These are phyloP conservation scores for Flaveria linearis DNA, from an alignment of 129 eudicot genomes.

Conservation along the genomic window DNA sequence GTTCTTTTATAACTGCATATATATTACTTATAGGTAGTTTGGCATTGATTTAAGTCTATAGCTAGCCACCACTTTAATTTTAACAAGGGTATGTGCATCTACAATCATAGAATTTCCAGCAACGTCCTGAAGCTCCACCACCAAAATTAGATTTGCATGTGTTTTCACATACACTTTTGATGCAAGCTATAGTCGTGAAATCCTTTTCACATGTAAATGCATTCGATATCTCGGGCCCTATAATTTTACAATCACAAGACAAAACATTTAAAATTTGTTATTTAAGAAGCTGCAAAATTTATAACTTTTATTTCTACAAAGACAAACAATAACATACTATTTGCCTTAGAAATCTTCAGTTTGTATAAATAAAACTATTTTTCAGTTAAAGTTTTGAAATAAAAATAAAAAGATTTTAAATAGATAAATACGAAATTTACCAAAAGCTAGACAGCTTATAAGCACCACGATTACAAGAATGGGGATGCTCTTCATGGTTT, in stretches of 20 bases:
- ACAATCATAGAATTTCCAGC: conserved; percentile 2
- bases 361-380: not conserved
- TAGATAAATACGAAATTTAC: not conserved
- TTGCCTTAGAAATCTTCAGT: not conserved
- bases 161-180: not conserved
- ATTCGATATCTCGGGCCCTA: not conserved
- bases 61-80: not conserved
- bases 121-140: not conserved
- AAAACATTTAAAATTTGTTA: not conserved
- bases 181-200: not conserved
- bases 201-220: not conserved
- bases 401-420: not conserved
- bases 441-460: not conserved
- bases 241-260: not conserved
- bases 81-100: conserved; percentile 3
- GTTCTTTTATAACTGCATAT: too few species aligned
- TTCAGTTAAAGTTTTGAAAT: not conserved
- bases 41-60: not conserved
- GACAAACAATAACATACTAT: not conserved
- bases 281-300: not conserved
- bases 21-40: not conserved
- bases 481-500: conserved; percentile 6
- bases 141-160: conserved; percentile 4
- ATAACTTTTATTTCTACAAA: not conserved
- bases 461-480: not conserved